Conservation (phyloP, 2,329 filamentous ascomycete genomes). For the Penicillium sp. region DNA sequence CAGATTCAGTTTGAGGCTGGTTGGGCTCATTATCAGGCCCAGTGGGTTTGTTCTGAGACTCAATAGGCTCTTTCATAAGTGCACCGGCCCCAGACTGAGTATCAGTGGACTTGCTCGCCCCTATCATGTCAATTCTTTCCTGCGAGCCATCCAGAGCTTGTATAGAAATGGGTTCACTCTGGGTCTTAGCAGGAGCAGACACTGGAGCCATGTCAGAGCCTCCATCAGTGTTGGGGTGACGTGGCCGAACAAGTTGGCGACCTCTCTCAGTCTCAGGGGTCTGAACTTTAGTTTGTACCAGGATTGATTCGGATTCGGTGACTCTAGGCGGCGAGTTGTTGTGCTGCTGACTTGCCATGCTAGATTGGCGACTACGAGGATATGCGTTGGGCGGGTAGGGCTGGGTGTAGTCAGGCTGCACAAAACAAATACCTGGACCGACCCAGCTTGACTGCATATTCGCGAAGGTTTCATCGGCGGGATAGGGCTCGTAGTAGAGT, state of each 20-base stretch:
- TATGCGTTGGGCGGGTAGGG: not conserved
- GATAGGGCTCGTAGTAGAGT: not conserved
- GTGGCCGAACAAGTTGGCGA: not conserved
- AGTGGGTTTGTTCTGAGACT: not conserved
- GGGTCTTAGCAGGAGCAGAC: not conserved
- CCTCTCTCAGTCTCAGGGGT: conserved; percentile 1
- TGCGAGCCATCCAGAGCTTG: not conserved
- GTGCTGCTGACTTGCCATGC: not conserved
- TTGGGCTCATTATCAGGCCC: not conserved
- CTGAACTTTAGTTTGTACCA: not conserved
- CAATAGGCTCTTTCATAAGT: not conserved
- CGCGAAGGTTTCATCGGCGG: not conserved
- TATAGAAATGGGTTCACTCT: not conserved
- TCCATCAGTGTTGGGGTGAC: conserved; percentile 1
- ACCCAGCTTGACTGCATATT: not conserved
- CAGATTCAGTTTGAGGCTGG: not conserved
- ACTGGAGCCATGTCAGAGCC: not conserved
- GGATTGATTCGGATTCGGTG: not conserved
- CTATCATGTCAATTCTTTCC: not conserved
- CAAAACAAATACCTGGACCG: not conserved
- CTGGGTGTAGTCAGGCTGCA: conserved; percentile 2
- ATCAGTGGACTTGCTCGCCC: not conserved
- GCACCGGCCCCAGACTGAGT: not conserved
- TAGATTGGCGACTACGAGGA: not conserved
- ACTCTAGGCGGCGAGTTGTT: not conserved